A percentile compares a stretch with the other conserved stretches of the same genome.
phyloP scores from a whole-genome alignment of 2,329 filamentous ascomycete species.

The Fusarium fujikuroi region DNA sequence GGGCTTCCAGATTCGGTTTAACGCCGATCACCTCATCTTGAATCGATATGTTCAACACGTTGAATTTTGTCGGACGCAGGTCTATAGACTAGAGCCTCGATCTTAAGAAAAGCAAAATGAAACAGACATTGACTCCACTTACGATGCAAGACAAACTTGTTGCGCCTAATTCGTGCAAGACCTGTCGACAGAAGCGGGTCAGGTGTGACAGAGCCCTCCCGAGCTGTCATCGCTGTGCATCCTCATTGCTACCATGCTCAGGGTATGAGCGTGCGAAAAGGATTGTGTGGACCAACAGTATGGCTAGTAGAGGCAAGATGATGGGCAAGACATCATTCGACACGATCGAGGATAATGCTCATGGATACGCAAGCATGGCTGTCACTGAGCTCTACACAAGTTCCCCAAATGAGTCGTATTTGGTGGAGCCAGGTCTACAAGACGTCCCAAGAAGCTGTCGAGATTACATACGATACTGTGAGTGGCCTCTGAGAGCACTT shows the following conservation, averaged over 20 bases:
- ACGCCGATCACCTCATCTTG: neutral
- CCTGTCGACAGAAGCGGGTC: neutral
- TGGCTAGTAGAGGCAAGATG: neutral
- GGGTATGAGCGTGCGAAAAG: fast-evolving
- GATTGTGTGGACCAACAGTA: neutral
- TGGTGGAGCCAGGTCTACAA: neutral
- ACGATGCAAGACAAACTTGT: fast-evolving
- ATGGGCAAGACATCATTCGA: fast-evolving
- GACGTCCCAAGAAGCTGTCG: neutral
- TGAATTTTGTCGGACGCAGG: neutral
- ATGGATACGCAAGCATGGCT: fast-evolving
- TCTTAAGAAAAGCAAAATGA: no score
- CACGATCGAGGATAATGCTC: neutral
- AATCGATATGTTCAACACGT: fast-evolving
- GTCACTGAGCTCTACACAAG: neutral
- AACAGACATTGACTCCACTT: neutral
- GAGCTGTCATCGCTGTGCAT: fast-evolving
- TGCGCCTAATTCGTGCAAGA: neutral
- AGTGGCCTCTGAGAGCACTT: no score
- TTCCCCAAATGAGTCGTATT: fast-evolving
- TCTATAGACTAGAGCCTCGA: neutral
- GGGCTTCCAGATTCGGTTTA: neutral
- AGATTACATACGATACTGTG: neutral
- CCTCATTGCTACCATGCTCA: neutral
- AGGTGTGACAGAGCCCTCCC: fast-evolving